Percentiles rank a stretch among this genome's conserved stretches.
Conservation (phyloP, 192 early-diverging fungal genomes). For the Coemansia erecta region DNA sequence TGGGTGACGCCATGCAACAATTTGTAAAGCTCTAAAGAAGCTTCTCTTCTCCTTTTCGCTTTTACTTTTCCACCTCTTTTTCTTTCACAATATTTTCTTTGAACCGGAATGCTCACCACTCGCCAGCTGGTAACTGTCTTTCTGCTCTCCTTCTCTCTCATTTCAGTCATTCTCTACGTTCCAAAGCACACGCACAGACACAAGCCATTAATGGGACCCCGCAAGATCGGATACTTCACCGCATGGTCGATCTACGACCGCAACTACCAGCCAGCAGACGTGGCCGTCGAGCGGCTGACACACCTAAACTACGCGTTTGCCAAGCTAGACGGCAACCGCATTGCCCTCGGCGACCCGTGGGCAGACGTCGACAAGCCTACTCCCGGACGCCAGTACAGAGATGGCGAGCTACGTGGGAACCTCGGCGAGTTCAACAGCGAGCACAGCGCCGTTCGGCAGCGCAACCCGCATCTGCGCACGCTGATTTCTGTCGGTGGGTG, state of each 20-base stretch:
- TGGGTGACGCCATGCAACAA: background rate
- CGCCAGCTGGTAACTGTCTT: constrained; percentile 13
- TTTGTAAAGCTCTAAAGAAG: background rate
- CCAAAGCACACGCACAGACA: constrained; percentile 5
- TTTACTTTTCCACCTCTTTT: background rate
- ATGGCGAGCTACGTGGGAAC: constrained; percentile 63
- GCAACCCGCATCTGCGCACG: constrained; percentile 67
- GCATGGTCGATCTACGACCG: constrained; percentile 73
- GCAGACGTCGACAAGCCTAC: constrained; percentile 71
- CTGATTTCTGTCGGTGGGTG: constrained; percentile 78
- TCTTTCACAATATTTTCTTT: background rate
- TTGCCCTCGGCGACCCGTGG: constrained; percentile 72
- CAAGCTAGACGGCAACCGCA: constrained; percentile 62
- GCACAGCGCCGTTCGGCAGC: constrained; percentile 40
- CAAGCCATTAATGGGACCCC: constrained; percentile 12
- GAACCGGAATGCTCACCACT: background rate
- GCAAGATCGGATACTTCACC: constrained; percentile 55
- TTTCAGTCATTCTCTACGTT: constrained; percentile 28
- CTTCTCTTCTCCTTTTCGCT: background rate
- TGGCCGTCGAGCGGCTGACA: constrained; percentile 67
- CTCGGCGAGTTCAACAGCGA: constrained; percentile 64
- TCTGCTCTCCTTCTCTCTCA: constrained; percentile 16
- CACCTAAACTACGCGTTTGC: constrained; percentile 82
- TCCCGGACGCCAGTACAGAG: constrained; percentile 49
- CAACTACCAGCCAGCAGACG: constrained; percentile 59